These are phyloP conservation scores for Inonotus obliquus DNA, from an alignment of 1,284 basidiomycete genomes.

Conservation along the genomic window DNA sequence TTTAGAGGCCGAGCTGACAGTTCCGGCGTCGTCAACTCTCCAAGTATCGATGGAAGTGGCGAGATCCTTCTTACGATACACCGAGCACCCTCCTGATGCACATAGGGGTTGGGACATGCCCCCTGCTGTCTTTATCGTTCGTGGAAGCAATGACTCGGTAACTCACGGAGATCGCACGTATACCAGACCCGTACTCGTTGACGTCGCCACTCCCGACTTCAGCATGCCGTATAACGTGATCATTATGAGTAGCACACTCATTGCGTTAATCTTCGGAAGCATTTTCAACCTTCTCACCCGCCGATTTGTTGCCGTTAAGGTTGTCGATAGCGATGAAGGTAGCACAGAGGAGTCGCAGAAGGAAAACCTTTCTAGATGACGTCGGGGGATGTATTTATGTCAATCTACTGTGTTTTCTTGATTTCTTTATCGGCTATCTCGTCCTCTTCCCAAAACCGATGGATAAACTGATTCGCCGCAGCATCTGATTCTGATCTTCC, in stretches of 20 bases:
- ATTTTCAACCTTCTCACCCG: constrained; percentile 86
- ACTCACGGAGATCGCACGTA: constrained; percentile 52
- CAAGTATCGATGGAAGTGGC: constrained; percentile 70
- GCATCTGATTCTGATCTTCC: constrained; percentile 40
- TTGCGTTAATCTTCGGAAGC: constrained; percentile 91
- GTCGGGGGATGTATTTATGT: not conserved
- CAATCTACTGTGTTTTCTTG: not conserved
- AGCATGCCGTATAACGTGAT: constrained; percentile 99
- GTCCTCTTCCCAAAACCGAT: too few relatives aligned
- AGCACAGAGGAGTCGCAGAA: not conserved
- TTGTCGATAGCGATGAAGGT: not conserved
- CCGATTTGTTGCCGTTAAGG: constrained; percentile 58
- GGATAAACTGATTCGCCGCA: too few relatives aligned
- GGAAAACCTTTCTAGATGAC: not conserved
- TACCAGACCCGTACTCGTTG: constrained; percentile 77
- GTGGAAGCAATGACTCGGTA: constrained; percentile 11
- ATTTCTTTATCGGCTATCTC: not conserved
- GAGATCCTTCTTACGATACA: constrained; percentile 89
- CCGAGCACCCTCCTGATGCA: constrained; percentile 94
- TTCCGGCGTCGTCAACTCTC: constrained; percentile 66
- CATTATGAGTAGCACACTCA: constrained; percentile 87
- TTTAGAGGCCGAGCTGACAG: constrained; percentile 64
- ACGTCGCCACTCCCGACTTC: constrained; percentile 95
- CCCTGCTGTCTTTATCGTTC: constrained; percentile 62
- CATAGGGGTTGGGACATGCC: constrained; percentile 93